Evolutionary conservation across 176 grass and related monocot species (phyloP).

Genomic region (Urochloa ruziziensis): DNA sequence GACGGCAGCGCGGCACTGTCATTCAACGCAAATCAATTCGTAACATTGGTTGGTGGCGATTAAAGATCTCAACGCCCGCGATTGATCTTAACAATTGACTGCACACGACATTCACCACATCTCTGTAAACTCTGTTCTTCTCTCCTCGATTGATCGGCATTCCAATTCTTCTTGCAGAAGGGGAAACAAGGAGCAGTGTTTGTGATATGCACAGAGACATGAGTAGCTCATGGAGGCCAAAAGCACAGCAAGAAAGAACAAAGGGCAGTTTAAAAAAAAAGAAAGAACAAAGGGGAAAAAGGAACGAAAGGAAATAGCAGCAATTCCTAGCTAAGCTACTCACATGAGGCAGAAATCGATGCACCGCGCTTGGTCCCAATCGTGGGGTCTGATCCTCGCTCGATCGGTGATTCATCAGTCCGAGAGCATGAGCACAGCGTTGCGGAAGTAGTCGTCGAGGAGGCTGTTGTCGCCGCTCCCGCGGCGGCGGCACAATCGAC

Average conservation of each 20-base stretch:
- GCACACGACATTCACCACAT: background rate
- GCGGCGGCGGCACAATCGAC: too few relatives aligned
- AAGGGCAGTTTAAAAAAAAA: too few relatives aligned
- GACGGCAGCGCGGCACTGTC: background rate
- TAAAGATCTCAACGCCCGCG: background rate
- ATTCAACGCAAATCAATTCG: too few relatives aligned
- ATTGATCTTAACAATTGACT: too few relatives aligned
- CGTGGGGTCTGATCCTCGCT: too few relatives aligned
- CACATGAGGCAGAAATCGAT: background rate
- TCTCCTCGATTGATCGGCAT: background rate
- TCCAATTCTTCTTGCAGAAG: too few relatives aligned
- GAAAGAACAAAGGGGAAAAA: too few relatives aligned
- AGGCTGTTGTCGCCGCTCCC: fast-evolving
- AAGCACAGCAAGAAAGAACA: background rate
- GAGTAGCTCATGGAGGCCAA: too few relatives aligned
- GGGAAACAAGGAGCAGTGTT: background rate
- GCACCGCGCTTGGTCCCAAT: background rate
- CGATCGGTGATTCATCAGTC: background rate
- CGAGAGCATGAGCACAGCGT: slow-evolving; percentile 18
- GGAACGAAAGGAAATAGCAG: background rate
- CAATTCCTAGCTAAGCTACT: background rate
- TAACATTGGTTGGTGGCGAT: background rate
- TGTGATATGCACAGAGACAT: background rate
- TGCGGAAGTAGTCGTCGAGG: slow-evolving; percentile 15
- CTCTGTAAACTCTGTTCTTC: background rate